Base-by-base conservation (phyloP, 805 yeast genomes). In the Metschnikowia koreensis region DNA sequence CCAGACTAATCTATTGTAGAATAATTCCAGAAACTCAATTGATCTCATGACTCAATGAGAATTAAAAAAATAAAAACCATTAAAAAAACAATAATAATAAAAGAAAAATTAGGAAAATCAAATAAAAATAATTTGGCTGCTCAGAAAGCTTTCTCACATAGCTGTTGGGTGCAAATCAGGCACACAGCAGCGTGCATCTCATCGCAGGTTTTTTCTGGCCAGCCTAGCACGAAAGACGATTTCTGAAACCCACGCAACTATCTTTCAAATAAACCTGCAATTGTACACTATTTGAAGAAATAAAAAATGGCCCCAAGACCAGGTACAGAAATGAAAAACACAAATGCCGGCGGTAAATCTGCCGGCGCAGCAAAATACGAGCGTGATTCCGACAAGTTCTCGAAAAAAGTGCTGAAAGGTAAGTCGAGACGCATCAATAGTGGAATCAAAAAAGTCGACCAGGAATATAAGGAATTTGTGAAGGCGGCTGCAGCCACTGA, bases 401-500 rank as follows among this genome's bases (percentile, higher is more conserved):
- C 60, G 7, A 44, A 51, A 31, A 53, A 50, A 17, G 53, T 51
- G 44, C 43, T 45, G 45, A 55, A 55, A 34, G 58, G 56, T 5
- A 59, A 59, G 50, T 41, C 49, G 38, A 44, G 51, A 15, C 41
- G 55, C 5, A 45, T 56, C 46, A 44, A 48, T 38, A 38, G 41
- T 12, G 84, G 84, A 22, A 65, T 93, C 62, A 82, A 82, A 58
- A 77, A 83, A 59, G 70, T 83, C 37, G 96, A 93, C 65, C 76
- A 77, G 39, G 85, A 86, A 60, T 88, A 87, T 68, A 80, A 82
- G 56, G 87, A 85, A 53, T 96, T 97, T 1, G 81, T 88, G n/a
- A 75, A 79, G 57, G 80, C 90, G 9, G 97, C 97, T 1, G 90
- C 92, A 10, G 84, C 86, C 5, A 87, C 97, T 0, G 97, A 94